Base-by-base conservation (phyloP, 768 basidiomycete species). In the Tricholoma hemisulphureum region DNA sequence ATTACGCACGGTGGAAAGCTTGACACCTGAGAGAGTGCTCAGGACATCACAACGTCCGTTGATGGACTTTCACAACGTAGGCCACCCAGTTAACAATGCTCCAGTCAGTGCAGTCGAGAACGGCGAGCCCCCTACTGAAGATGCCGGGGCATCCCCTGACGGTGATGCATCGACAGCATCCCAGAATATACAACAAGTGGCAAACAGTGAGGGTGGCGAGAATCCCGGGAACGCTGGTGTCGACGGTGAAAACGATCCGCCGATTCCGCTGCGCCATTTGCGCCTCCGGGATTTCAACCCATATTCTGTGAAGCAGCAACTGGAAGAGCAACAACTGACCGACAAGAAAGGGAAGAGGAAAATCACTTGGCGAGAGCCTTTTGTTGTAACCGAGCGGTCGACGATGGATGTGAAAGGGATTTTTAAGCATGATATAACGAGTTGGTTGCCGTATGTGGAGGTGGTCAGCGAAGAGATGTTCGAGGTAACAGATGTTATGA, bases 401-500 rank as follows among this genome's bases (percentile, higher is more conserved):
- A 74, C 67, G 24, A 77, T 75, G 9, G 66, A 72, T 20, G 75
- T 72, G n/a, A 72, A 73, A 10, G 78, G 76, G 0, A 79, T 81
- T 28, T 83, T 83, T 61, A 68, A 65, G 57, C 63, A 78, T 48
- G 78, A 82, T 61, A 76, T 83, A 56, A 71, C 75, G 46, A 80
- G 77, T 61, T 75, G 67, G 52, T 66, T 84, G 59, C 79, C 83
- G 8, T 83, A 83, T 62, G 76, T 77, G 45, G 81, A 83, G 67
- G 72, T 79, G 20, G 67, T 81, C 28, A 83, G 79, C 62, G 66
- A 77, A 62, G 77, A 82, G 53, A 69, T 65, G 18, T 81, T 77
- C 58, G 75, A 79, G 60, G 77, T 81, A 41, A 81, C 80, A 51
- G 81, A 83, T 66, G 81, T 80, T 51, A 83, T 83, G 82, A 80